Base-by-base conservation (phyloP, 208 protist genomes). In the Wallacemonas sp. region DNA sequence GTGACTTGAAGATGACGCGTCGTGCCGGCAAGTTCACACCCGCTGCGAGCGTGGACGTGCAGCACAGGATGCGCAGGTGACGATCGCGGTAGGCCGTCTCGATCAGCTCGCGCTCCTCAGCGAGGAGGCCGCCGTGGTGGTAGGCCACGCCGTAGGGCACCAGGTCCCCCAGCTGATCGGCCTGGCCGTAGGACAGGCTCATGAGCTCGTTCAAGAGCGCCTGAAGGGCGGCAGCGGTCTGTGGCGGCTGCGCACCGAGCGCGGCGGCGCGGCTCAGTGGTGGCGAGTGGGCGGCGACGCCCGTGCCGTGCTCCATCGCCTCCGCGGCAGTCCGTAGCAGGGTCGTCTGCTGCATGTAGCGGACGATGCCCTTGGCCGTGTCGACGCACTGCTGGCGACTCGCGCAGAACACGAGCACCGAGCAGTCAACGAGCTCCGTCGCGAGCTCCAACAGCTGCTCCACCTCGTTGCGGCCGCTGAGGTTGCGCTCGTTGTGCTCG, bases 1-100 rank as follows among this genome's bases (percentile, higher is more conserved):
- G 82, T 1, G 81, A 85, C 49, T 83, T 80, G 69, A 97, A 94
- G 23, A 97, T 83, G 33, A 97, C 92, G 27, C 92, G 88, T 34
- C 87, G 76, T 26, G 94, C 94, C 1, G 96, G 94, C 26, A 98
- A 73, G 62, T 98, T 98, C 9, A 98, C 93, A 12, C 96, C 96
- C 9, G 96, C 93, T 11, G 94, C 92, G 19, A 98, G 74, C 5
- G 94, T 98, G 26, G 92, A 96, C 47, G 94, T 98, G 70, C 89
- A 98, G 72, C 89, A 96, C 6, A 97, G 68, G 32, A 97, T 79
- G 55, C 73, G 78, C 17, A 98, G 47, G 36, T 83, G 65, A 30
- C 87, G 72, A 24, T 72, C 63, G 23, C 87, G 81, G 70, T 87
- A 97, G 24, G 88, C 91, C 2, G 60, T 34, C 78, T 97, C 92